Evolutionary conservation across 2,329 filamentous ascomycete species (phyloP), one percentile per base, ranked within the genome.

Genomic region (Emericellopsis atlantica): DNA sequence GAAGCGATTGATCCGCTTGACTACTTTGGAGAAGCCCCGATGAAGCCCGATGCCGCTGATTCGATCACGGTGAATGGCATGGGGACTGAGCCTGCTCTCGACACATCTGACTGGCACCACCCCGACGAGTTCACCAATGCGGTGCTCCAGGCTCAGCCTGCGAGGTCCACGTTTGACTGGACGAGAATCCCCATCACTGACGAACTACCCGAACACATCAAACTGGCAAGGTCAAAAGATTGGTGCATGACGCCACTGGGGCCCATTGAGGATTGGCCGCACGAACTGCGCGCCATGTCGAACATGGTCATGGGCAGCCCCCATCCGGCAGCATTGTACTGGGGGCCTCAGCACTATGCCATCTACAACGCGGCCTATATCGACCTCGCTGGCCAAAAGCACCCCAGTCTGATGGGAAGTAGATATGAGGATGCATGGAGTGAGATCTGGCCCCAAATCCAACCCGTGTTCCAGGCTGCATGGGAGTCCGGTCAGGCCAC

Each of bases 231-330:
- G 32, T 77, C 74, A 32, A 58, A 81, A 31, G 79, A 89, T 54
- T 93, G 85, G 86, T 72, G 72, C 2, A 65, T 72, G 0, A 92
- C 85, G 1, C 65, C 79, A 4, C 65, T 92, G 2, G 85, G 86
- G 0, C 81, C 84, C 0, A 86, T 92, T 16, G 80, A 84, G 46
- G 62, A 68, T 37, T 93, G 85, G 84, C 65, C 72, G 1, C 62
- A 74, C 24, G 82, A 88, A 49, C 61, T 92, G 38, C 73, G 86
- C 41, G 75, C 78, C 46, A 85, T 89, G 79, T 81, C 83, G 39
- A 90, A 89, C 55, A 61, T 90, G 35, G 77, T 93, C 49, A 88
- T 92, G 83, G 81, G 75, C 12, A 82, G 76, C 44, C 83, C 83
- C 10, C 78, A 87, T 52, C 81, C 82, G 2, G 76, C 79, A 5